phyloP scores from a whole-genome alignment of 345 rosid genomes.

The Salix purpurea region DNA sequence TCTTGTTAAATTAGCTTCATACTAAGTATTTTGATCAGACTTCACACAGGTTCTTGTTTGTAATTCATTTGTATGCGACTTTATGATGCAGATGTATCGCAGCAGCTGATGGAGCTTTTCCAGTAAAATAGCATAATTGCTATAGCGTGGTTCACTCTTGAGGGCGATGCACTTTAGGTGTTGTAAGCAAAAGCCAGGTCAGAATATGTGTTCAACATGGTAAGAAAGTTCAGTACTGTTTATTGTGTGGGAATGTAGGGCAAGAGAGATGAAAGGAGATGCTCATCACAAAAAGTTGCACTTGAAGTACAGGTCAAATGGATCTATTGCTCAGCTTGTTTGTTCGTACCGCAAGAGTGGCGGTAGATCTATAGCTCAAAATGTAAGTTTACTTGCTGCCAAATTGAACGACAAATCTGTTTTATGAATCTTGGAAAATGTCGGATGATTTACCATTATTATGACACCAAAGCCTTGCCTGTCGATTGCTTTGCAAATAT shows the following conservation, averaged over 20 bases:
- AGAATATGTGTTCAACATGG: not conserved
- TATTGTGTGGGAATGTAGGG: not conserved
- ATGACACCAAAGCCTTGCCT: not conserved
- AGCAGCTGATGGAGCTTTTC: constrained; percentile 75
- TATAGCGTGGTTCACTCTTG: not conserved
- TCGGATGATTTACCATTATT: not conserved
- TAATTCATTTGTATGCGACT: not conserved
- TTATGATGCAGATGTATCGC: constrained; percentile 50
- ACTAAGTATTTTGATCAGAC: not conserved
- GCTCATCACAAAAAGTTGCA: not conserved
- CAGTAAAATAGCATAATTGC: constrained; percentile 8
- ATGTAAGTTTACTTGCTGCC: not conserved
- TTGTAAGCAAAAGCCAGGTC: not conserved
- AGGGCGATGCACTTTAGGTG: not conserved
- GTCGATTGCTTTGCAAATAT: not conserved
- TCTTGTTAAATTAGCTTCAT: not conserved
- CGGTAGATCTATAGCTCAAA: too few relatives aligned
- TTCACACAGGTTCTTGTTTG: not conserved
- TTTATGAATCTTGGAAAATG: not conserved
- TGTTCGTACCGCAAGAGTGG: not conserved
- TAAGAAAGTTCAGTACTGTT: not conserved
- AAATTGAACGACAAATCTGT: not conserved
- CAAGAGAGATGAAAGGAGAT: not conserved
- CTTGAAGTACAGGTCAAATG: not conserved
- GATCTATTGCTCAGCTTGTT: not conserved